Evolutionary conservation across 2,329 filamentous ascomycete genomes (phyloP).

Genomic region (Pseudogymnoascus sp.): DNA sequence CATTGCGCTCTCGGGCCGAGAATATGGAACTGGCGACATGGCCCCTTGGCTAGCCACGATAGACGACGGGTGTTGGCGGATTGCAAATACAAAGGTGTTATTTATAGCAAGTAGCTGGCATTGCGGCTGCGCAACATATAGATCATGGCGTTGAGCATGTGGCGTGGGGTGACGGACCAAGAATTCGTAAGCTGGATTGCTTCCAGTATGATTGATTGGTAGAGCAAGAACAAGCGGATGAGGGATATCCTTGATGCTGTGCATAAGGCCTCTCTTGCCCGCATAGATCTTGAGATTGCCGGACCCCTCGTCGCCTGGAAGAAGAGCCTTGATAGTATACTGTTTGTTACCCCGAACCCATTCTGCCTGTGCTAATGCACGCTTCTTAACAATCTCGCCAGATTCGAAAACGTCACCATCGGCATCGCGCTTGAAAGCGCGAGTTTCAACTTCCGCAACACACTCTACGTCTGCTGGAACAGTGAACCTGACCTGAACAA

Average conservation of each 20-base stretch:
- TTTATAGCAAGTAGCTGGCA: constrained; percentile 82
- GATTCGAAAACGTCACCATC: constrained; percentile 94
- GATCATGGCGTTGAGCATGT: constrained; percentile 92
- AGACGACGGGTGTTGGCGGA: constrained; percentile 81
- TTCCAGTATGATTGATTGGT: constrained; percentile 83
- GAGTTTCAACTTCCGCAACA: constrained; percentile 83
- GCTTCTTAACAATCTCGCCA: constrained; percentile 77
- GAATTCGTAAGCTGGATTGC: constrained; percentile 93
- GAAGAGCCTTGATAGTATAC: constrained; percentile 84
- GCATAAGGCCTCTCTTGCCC: constrained; percentile 91
- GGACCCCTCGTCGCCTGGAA: constrained; percentile 86
- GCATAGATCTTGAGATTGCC: constrained; percentile 87
- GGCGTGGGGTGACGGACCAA: constrained; percentile 89
- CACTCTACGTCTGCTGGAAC: constrained; percentile 88
- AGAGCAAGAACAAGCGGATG: constrained; percentile 83
- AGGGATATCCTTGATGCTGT: constrained; percentile 92
- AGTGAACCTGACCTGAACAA: constrained; percentile 80
- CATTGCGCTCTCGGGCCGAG: constrained; percentile 54
- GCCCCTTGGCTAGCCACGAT: constrained; percentile 32
- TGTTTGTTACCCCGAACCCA: constrained; percentile 84
- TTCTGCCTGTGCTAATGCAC: constrained; percentile 81
- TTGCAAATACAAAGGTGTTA: constrained; percentile 95
- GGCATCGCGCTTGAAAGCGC: constrained; percentile 68
- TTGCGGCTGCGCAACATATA: constrained; percentile 95
- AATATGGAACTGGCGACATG: constrained; percentile 50